phyloP scores from a whole-genome alignment of 805 yeast genomes.

The Saccharomycopsis fibuligera region DNA sequence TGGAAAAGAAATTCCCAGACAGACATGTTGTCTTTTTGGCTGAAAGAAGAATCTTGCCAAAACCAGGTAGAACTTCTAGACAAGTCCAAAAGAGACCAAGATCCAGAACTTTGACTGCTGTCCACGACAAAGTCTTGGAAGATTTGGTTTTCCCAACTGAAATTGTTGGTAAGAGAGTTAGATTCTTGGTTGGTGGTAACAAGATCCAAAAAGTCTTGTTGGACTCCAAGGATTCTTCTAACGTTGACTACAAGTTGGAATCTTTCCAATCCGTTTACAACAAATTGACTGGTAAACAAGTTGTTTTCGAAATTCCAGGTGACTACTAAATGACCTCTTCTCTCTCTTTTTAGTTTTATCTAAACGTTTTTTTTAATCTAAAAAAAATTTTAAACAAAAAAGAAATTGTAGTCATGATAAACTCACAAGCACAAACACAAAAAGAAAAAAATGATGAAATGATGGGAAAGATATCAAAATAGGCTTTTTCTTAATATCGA shows the following conservation, averaged over 20 bases:
- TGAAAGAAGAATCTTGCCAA: slow-evolving; percentile 99
- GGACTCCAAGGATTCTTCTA: slow-evolving; percentile 95
- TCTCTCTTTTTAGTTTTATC: neutral
- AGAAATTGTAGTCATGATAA: neutral
- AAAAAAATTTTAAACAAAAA: neutral
- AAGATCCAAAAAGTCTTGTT: slow-evolving; percentile 96
- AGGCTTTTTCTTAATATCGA: no score
- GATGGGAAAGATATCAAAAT: no score
- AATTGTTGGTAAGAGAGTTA: slow-evolving; percentile 97
- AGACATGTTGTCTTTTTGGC: slow-evolving; percentile 98
- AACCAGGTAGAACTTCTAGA: slow-evolving; percentile 94
- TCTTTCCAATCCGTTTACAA: slow-evolving; percentile 98
- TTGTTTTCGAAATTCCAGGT: slow-evolving; percentile 89
- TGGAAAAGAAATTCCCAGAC: slow-evolving; percentile 99
- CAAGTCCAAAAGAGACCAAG: slow-evolving; percentile 98
- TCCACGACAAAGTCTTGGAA: slow-evolving; percentile 97
- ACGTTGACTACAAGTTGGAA: slow-evolving; percentile 97
- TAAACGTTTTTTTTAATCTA: no score
- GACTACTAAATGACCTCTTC: slow-evolving; percentile 33
- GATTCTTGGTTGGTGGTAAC: slow-evolving; percentile 98
- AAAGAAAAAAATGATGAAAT: neutral
- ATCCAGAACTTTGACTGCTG: slow-evolving; percentile 98
- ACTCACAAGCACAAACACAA: neutral
- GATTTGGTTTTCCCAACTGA: slow-evolving; percentile 99
- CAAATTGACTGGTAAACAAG: slow-evolving; percentile 99